These are phyloP conservation scores for Cystobasidium tubakii DNA, from an alignment of 768 basidiomycete species.

Conservation along the genomic window DNA sequence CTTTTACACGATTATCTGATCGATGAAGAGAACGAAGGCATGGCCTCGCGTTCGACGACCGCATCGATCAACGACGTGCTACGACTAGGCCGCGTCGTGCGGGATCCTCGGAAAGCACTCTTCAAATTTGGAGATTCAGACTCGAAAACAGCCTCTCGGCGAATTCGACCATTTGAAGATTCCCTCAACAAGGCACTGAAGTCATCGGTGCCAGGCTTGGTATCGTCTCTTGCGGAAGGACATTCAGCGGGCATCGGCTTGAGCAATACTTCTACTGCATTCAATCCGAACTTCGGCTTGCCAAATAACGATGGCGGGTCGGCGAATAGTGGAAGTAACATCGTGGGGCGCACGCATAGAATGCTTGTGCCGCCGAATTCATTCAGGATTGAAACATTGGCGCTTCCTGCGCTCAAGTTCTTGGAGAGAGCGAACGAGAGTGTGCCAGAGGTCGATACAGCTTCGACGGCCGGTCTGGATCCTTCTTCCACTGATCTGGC, in stretches of 20 bases:
- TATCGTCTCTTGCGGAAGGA: conserved; percentile 47
- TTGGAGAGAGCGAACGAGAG: conserved; percentile 65
- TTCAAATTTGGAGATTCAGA: conserved; percentile 93
- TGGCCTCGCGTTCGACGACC: conserved; percentile 76
- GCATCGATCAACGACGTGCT: conserved; percentile 90
- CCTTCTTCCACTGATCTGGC: background rate
- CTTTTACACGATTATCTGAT: conserved; percentile 81
- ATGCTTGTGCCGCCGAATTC: conserved; percentile 81
- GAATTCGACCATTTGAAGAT: conserved; percentile 72
- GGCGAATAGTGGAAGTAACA: conserved; percentile 50
- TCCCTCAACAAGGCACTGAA: conserved; percentile 73
- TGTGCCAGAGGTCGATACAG: conserved; percentile 54
- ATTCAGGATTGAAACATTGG: conserved; percentile 89
- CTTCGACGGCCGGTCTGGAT: background rate
- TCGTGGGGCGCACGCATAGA: conserved; percentile 71
- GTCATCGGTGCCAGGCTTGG: conserved; percentile 89
- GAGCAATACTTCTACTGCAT: background rate
- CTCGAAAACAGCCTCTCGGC: conserved; percentile 61
- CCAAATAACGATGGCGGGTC: conserved; percentile 47
- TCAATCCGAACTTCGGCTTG: background rate
- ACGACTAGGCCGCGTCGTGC: conserved; percentile 68
- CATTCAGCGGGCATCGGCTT: conserved; percentile 13
- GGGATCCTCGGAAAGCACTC: conserved; percentile 78
- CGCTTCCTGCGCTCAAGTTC: conserved; percentile 84
- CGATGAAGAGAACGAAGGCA: conserved; percentile 69